Evolutionary conservation across 768 basidiomycete species (phyloP).

Genomic region (Termitomyces titanicus): DNA sequence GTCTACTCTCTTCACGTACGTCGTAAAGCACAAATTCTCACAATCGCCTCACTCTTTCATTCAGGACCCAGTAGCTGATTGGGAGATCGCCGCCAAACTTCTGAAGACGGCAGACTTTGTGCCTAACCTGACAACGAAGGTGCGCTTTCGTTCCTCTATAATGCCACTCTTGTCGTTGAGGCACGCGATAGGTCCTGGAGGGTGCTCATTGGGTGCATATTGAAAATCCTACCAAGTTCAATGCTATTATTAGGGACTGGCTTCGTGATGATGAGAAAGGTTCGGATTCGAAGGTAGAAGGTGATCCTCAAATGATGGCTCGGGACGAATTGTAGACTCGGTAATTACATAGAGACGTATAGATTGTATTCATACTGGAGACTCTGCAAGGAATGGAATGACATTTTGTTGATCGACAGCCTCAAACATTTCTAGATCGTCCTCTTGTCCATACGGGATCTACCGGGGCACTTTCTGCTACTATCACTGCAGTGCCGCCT

Average conservation of each 20-base stretch:
- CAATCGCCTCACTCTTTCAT: not conserved
- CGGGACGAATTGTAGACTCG: not conserved
- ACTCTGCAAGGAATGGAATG: too few species aligned
- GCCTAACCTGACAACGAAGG: conserved; percentile 36
- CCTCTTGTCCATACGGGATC: not conserved
- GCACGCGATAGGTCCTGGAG: not conserved
- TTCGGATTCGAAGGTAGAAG: not conserved
- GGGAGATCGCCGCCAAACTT: conserved; percentile 28
- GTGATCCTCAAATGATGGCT: not conserved
- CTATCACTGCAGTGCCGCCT: not conserved
- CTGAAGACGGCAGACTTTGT: conserved; percentile 35
- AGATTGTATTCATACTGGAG: too few species aligned
- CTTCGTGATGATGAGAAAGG: not conserved
- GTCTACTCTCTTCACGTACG: conserved; percentile 36
- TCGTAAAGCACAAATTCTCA: not conserved
- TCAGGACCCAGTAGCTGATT: conserved; percentile 49
- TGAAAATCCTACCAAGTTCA: conserved; percentile 9
- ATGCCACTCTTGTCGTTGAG: not conserved
- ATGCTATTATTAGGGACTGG: conserved; percentile 9
- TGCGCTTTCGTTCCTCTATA: conserved; percentile 10
- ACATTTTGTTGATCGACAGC: too few species aligned
- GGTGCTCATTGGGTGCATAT: conserved; percentile 15
- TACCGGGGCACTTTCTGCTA: not conserved
- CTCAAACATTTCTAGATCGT: too few species aligned
- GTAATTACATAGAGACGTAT: not conserved